Conservation (phyloP, 345 rosid genomes). For the Sapria himalayana region DNA sequence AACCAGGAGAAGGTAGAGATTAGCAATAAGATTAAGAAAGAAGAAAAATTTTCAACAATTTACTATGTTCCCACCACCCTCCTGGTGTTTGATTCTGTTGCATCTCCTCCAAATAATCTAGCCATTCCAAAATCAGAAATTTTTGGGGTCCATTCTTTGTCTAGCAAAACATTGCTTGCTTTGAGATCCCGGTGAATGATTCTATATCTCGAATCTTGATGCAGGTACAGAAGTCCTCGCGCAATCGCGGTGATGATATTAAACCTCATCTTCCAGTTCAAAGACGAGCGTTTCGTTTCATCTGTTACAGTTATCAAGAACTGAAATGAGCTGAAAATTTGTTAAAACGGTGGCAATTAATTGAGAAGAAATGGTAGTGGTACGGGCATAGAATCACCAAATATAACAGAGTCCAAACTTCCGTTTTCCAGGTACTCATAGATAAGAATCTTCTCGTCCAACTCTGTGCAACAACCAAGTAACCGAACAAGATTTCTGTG, state of each 20-base stretch:
- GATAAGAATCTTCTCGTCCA: slow-evolving; percentile 52
- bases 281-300: slow-evolving; percentile 15
- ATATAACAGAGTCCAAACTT: slow-evolving; percentile 53
- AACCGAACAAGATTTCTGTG: slow-evolving; percentile 64
- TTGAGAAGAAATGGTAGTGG: too few species aligned
- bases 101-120: slow-evolving; percentile 49
- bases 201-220: slow-evolving; percentile 61
- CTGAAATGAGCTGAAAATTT: not conserved
- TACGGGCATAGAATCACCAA: slow-evolving; percentile 22
- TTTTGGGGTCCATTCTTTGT: slow-evolving; percentile 41
- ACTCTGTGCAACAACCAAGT: slow-evolving; percentile 45
- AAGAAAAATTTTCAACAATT: slow-evolving; percentile 9
- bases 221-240: slow-evolving; percentile 61
- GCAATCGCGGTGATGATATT: slow-evolving; percentile 47
- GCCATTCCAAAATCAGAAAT: slow-evolving; percentile 90
- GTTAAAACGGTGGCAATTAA: not conserved
- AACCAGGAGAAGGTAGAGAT: not conserved
- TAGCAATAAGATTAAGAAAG: not conserved
- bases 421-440: slow-evolving; percentile 69
- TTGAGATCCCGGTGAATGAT: slow-evolving; percentile 70
- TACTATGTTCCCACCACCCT: slow-evolving; percentile 74
- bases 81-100: slow-evolving; percentile 33
- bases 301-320: slow-evolving; percentile 13
- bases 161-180: slow-evolving; percentile 62
- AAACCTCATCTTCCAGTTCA: slow-evolving; percentile 48